Evolutionary conservation across 192 early-diverging fungal species (phyloP), one percentile per base, ranked within the genome.

Genomic region (Backusella parvicylindrica): DNA sequence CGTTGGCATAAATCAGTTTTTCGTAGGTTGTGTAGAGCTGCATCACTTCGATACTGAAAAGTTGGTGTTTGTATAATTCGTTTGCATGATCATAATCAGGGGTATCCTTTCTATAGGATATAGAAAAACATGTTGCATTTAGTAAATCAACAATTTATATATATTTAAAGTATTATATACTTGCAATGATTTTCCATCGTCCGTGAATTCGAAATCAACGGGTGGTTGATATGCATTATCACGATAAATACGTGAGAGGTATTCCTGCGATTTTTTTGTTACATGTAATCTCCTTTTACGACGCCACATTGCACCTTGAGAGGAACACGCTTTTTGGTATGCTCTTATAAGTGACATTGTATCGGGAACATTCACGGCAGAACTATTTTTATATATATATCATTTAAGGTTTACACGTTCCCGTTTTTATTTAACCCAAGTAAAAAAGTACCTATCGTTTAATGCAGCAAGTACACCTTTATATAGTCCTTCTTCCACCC

Each of bases 401-500:
- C 23, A 26, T 28, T 26, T 11, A 21, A 7, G 16, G 18, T 50
- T 50, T 21, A 0, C 16, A 7, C n/a, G 7, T 3, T 50, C n/a
- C 8, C 18, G 15, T 0, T 21, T 7, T 21, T 21, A 21, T 43
- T 28, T 11, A 6, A 65, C 65, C 75, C n/a, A n/a, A n/a, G n/a
- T n/a, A n/a, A n/a, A n/a, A n/a, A n/a, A n/a, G n/a, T 82, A 88
- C 86, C 82, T 72, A 4, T 76, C 75, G 31, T 81, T 73, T 38
- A 83, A 32, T 68, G 82, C 84, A 40, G 91, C 68, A 75, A 92
- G 79, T 5, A 84, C 76, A 6, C 83, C 85, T 32, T 88, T 88
- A 77, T 93, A 92, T 70, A 94, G 71, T 13, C 88, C 89, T 69
- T 91, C 84, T 68, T 94, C 92, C 12, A 85, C 77, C 91, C 93